Evolutionary conservation across 805 yeast genomes (phyloP).

Genomic region (Tetrapisispora arboricola): DNA sequence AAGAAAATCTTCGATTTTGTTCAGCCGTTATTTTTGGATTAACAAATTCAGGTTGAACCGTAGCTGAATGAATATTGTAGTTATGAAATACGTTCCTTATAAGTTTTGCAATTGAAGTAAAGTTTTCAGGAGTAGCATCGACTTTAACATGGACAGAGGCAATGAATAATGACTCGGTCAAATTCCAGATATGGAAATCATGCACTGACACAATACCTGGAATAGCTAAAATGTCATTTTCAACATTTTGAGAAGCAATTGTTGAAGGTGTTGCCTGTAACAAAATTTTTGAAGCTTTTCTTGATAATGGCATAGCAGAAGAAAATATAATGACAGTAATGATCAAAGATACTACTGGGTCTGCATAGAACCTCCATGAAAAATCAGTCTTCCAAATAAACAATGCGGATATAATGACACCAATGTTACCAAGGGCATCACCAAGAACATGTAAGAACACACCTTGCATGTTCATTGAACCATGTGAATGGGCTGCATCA

Average conservation of each 20-base stretch:
- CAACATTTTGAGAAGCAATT: constrained; percentile 64
- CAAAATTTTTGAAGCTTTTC: constrained; percentile 74
- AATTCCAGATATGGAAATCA: constrained; percentile 94
- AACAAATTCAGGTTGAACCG: constrained; percentile 90
- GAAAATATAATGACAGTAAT: constrained; percentile 85
- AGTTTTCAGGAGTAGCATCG: constrained; percentile 50
- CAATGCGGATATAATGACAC: constrained; percentile 82
- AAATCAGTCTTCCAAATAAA: constrained; percentile 91
- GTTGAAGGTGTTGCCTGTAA: constrained; percentile 89
- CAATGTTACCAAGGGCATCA: constrained; percentile 91
- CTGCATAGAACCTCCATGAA: constrained; percentile 78
- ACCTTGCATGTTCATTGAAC: constrained; percentile 94
- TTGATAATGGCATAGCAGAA: constrained; percentile 83
- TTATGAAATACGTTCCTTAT: constrained; percentile 73
- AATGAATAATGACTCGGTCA: constrained; percentile 75
- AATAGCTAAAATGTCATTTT: constrained; percentile 53
- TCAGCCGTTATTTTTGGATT: constrained; percentile 25
- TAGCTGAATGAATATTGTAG: constrained; percentile 83
- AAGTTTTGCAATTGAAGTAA: constrained; percentile 57
- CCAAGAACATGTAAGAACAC: constrained; percentile 92
- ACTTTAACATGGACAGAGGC: constrained; percentile 86
- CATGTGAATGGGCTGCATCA: constrained; percentile 11
- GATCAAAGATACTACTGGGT: constrained; percentile 75
- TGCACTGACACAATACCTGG: constrained; percentile 77
- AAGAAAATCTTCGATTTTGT: constrained; percentile 27